These are phyloP conservation scores for Zygosaccharomyces siamensis DNA, from an alignment of 805 yeast species.

Conservation along the genomic window DNA sequence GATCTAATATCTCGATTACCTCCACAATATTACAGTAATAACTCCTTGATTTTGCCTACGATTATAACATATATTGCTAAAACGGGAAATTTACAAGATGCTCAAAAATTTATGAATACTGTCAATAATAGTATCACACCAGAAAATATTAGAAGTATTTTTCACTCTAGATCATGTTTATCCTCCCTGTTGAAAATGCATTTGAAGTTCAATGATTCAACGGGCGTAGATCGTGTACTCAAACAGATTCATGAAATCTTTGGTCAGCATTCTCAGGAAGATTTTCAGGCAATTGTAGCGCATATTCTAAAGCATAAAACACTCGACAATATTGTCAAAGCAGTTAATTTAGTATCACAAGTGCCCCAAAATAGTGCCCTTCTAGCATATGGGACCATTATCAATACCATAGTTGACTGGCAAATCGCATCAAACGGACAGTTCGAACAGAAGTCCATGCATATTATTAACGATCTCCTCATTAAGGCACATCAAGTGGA, in stretches of 20 bases:
- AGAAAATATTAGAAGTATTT: conserved; percentile 17
- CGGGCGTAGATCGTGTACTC: conserved; percentile 26
- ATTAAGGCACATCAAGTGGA: conserved; percentile 22
- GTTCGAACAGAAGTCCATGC: conserved; percentile 7
- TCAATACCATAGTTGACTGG: conserved; percentile 21
- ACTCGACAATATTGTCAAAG: conserved; percentile 19
- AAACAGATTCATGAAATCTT: conserved; percentile 21
- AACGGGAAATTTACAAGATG: conserved; percentile 12
- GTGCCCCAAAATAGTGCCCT: conserved; percentile 17
- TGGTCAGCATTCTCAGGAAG: conserved; percentile 20
- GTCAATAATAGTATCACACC: conserved; percentile 18
- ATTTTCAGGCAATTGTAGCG: conserved; percentile 21
- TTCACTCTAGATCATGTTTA: conserved; percentile 21
- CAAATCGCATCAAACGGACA: conserved; percentile 11
- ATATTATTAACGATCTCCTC: conserved; percentile 20
- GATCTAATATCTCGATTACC: conserved; percentile 18
- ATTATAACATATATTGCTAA: conserved; percentile 22
- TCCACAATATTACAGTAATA: conserved; percentile 24
- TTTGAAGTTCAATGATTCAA: conserved; percentile 26
- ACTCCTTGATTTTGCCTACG: conserved; percentile 25
- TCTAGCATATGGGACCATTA: conserved; percentile 18
- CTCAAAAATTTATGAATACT: conserved; percentile 20
- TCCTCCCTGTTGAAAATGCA: conserved; percentile 27
- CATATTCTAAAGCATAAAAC: conserved; percentile 18
- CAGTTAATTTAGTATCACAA: conserved; percentile 18